These are phyloP conservation scores for Zopfia rhizophila DNA, from an alignment of 2,329 filamentous ascomycete species.

Conservation along the genomic window DNA sequence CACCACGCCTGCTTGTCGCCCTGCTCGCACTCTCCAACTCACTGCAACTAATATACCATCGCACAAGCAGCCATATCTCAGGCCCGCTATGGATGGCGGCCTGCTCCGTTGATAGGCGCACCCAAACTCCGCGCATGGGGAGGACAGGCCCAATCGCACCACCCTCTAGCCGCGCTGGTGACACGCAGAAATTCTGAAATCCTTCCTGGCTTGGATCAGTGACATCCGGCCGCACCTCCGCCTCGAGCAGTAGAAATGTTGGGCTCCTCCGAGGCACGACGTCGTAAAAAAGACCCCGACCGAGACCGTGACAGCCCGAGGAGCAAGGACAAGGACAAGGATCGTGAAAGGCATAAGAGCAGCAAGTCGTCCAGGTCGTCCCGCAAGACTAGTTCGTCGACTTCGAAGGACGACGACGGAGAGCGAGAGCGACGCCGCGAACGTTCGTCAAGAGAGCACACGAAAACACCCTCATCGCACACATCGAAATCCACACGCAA, in stretches of 20 bases:
- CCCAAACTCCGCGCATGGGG: slow-evolving; percentile 29
- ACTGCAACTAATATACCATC: slow-evolving; percentile 5
- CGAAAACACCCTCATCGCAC: slow-evolving; percentile 37
- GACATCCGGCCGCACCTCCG: slow-evolving; percentile 29
- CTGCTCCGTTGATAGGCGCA: slow-evolving; percentile 46
- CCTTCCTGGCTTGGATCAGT: slow-evolving; percentile 26
- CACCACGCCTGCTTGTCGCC: not conserved
- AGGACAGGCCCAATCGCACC: slow-evolving; percentile 40
- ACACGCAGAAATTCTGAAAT: slow-evolving; percentile 30
- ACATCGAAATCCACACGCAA: slow-evolving; percentile 40
- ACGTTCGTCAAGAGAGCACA: slow-evolving; percentile 38
- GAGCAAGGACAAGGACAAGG: slow-evolving; percentile 39
- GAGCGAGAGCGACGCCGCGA: slow-evolving; percentile 29
- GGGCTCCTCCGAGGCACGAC: slow-evolving; percentile 47
- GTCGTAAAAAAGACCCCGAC: slow-evolving; percentile 51
- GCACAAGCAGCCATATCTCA: slow-evolving; percentile 1
- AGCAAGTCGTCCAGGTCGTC: slow-evolving; percentile 26
- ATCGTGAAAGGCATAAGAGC: slow-evolving; percentile 41
- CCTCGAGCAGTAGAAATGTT: slow-evolving; percentile 33
- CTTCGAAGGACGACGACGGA: slow-evolving; percentile 36
- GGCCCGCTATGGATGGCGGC: slow-evolving; percentile 36
- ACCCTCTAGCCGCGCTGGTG: slow-evolving; percentile 40
- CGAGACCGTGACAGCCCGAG: slow-evolving; percentile 34
- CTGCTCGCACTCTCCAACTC: not conserved
- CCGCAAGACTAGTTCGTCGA: slow-evolving; percentile 43